These are phyloP conservation scores for Teratosphaeria zuluensis DNA, from an alignment of 2,329 filamentous ascomycete species.

Conservation along the genomic window DNA sequence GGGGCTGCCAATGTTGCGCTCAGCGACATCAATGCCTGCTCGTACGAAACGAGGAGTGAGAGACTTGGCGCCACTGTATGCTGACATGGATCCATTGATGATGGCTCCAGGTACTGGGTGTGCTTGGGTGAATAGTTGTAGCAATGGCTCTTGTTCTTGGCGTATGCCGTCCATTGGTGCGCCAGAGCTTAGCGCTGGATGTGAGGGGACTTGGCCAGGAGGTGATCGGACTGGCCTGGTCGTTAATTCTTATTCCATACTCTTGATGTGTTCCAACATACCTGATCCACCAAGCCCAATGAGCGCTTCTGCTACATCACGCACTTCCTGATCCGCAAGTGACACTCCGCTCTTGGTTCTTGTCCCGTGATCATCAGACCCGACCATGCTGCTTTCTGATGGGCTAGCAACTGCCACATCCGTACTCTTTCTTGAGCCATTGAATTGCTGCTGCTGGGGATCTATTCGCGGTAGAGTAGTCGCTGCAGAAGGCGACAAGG, in stretches of 20 bases:
- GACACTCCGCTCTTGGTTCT: slow-evolving; percentile 35
- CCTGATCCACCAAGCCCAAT: slow-evolving; percentile 41
- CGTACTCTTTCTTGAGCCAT: slow-evolving; percentile 19
- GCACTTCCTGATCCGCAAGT: slow-evolving; percentile 40
- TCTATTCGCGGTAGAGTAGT: slow-evolving; percentile 27
- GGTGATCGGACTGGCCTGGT: slow-evolving; percentile 8
- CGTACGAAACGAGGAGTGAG: slow-evolving; percentile 80
- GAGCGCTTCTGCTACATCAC: slow-evolving; percentile 41
- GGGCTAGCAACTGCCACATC: slow-evolving; percentile 34
- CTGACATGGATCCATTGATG: slow-evolving; percentile 65
- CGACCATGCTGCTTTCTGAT: slow-evolving; percentile 36
- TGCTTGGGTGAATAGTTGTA: slow-evolving; percentile 77
- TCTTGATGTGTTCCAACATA: slow-evolving; percentile 16
- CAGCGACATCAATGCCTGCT: slow-evolving; percentile 82
- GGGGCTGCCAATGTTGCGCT: slow-evolving; percentile 71
- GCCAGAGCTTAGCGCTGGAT: slow-evolving; percentile 8
- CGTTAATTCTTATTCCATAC: not conserved
- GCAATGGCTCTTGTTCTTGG: slow-evolving; percentile 63
- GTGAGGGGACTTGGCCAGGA: not conserved
- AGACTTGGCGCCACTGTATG: slow-evolving; percentile 80
- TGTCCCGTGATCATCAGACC: slow-evolving; percentile 27
- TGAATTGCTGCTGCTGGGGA: slow-evolving; percentile 20
- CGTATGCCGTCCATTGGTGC: slow-evolving; percentile 16
- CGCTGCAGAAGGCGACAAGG: slow-evolving; percentile 13
- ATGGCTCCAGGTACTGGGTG: slow-evolving; percentile 79